Evolutionary conservation across 495 filamentous ascomycete genomes (phyloP).

Genomic region (Penicillium cataractarum): DNA sequence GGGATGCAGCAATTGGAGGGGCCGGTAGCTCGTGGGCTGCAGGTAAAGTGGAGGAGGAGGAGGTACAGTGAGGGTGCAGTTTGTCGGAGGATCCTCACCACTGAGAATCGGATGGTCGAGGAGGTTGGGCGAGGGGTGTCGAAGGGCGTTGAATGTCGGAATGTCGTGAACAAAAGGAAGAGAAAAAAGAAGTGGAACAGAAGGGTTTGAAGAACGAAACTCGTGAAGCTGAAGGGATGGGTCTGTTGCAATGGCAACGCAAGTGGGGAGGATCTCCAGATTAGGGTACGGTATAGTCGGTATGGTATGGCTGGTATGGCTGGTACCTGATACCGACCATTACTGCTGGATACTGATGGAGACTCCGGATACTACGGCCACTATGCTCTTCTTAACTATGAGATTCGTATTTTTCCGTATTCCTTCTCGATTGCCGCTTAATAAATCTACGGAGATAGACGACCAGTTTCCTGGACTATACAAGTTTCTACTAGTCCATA

Average conservation of each 20-base stretch:
- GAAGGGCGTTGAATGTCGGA: slow-evolving; percentile 10
- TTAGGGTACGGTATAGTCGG: slow-evolving; percentile 27
- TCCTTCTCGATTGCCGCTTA: not conserved
- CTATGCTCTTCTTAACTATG: too few species aligned
- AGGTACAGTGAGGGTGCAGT: not conserved
- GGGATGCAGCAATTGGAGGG: slow-evolving; percentile 28
- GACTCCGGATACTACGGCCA: too few species aligned
- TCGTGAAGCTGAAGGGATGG: slow-evolving; percentile 55
- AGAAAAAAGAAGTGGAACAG: slow-evolving; percentile 35
- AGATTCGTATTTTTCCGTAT: not conserved
- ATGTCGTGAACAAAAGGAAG: slow-evolving; percentile 24
- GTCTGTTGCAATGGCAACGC: slow-evolving; percentile 58
- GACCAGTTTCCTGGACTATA: too few species aligned
- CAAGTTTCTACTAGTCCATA: too few species aligned
- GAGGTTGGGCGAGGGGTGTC: slow-evolving; percentile 20
- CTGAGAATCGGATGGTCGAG: slow-evolving; percentile 2
- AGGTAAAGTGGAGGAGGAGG: slow-evolving; percentile 22
- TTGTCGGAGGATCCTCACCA: slow-evolving; percentile 1
- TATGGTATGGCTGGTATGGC: slow-evolving; percentile 4
- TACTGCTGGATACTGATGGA: too few species aligned
- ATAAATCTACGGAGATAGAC: too few species aligned
- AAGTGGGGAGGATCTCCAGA: slow-evolving; percentile 54
- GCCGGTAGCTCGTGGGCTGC: slow-evolving; percentile 31
- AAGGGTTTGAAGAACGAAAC: slow-evolving; percentile 42
- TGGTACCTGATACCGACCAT: not conserved